phyloP scores from a whole-genome alignment of 495 filamentous ascomycete genomes.

The Hypoxylon fragiforme region DNA sequence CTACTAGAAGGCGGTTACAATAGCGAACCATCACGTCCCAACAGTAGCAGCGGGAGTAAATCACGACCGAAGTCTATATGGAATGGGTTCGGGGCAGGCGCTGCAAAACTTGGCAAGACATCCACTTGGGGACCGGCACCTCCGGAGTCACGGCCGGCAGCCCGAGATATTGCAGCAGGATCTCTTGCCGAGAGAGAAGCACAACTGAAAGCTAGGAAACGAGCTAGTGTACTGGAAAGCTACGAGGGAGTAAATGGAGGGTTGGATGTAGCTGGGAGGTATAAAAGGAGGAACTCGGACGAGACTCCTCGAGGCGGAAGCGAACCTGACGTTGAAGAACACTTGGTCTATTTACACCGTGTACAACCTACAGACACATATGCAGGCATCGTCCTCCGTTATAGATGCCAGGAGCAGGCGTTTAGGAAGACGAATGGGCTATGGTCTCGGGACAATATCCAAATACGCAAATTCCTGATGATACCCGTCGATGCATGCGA shows the following conservation, averaged over 20 bases:
- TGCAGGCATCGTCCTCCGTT: conserved; percentile 86
- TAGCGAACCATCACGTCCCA: conserved; percentile 38
- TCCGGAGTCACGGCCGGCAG: conserved; percentile 39
- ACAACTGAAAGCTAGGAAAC: conserved; percentile 50
- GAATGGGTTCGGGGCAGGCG: conserved; percentile 35
- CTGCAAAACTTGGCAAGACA: conserved; percentile 18
- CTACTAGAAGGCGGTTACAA: conserved; percentile 42
- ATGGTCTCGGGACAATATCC: conserved; percentile 90
- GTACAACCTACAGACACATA: conserved; percentile 82
- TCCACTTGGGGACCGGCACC: conserved; percentile 49
- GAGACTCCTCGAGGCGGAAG: conserved; percentile 42
- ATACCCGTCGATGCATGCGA: conserved; percentile 90
- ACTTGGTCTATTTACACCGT: conserved; percentile 86
- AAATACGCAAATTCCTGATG: conserved; percentile 76
- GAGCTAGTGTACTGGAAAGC: conserved; percentile 54
- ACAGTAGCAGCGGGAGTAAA: conserved; percentile 37
- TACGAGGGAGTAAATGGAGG: conserved; percentile 53
- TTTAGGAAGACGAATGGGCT: conserved; percentile 88
- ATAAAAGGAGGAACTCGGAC: conserved; percentile 59
- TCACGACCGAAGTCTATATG: conserved; percentile 35
- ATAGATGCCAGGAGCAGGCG: conserved; percentile 76
- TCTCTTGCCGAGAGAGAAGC: conserved; percentile 53
- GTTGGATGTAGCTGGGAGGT: conserved; percentile 50
- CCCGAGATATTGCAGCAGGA: conserved; percentile 53
- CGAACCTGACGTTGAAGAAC: conserved; percentile 61